Evolutionary conservation across 306 rosid species (phyloP).

Genomic region (Pyrus communis): DNA sequence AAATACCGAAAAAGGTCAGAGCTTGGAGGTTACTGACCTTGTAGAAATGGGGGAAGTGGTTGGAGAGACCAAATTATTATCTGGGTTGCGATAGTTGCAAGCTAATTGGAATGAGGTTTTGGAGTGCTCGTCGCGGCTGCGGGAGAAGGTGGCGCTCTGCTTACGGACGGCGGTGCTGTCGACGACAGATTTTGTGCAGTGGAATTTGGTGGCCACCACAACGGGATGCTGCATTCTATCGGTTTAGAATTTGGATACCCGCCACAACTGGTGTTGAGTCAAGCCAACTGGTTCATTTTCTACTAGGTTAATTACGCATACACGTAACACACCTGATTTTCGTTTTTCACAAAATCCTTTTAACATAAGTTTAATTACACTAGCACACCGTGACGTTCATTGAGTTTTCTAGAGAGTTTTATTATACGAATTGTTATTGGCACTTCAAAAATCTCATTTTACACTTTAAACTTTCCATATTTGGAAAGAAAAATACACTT

Average conservation of each 20-base stretch:
- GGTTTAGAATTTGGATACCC: neutral
- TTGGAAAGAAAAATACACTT: too few relatives aligned
- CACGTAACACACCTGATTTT: too few relatives aligned
- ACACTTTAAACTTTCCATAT: too few relatives aligned
- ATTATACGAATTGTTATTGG: too few relatives aligned
- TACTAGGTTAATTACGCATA: too few relatives aligned
- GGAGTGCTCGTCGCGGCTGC: neutral
- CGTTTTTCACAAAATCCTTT: too few relatives aligned
- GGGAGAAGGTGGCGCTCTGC: neutral
- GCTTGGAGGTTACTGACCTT: neutral
- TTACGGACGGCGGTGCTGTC: neutral
- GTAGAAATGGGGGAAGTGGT: neutral
- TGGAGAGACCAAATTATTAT: neutral
- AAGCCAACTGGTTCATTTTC: too few relatives aligned
- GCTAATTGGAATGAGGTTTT: neutral
- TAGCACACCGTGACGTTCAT: too few relatives aligned
- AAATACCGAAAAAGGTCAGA: neutral
- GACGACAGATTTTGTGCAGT: neutral
- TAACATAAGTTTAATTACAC: too few relatives aligned
- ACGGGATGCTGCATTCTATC: conserved; percentile 3
- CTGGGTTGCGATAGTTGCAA: neutral
- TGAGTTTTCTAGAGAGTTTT: too few relatives aligned
- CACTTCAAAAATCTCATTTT: too few relatives aligned
- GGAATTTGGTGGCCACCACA: neutral
- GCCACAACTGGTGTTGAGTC: too few relatives aligned